phyloP scores from a whole-genome alignment of 1,284 basidiomycete genomes.

The Malassezia dermatis region DNA sequence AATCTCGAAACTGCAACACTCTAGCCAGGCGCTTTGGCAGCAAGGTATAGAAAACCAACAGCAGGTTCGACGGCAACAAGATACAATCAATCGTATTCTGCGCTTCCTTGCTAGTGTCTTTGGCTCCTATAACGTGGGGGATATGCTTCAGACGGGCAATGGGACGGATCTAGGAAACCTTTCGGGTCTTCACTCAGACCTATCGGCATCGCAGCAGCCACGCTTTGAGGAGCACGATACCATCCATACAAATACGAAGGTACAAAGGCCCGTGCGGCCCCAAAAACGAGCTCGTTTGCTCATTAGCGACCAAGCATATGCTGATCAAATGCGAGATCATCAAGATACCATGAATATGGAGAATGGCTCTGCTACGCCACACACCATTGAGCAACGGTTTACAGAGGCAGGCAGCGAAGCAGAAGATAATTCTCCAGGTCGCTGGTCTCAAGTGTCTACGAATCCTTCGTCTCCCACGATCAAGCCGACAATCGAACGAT shows the following conservation, averaged over 20 bases:
- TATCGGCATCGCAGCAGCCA: neutral
- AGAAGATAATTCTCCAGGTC: neutral
- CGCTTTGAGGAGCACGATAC: neutral
- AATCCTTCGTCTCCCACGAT: neutral
- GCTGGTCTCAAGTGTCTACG: neutral
- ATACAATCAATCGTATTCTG: slow-evolving; percentile 91
- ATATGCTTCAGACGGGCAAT: slow-evolving; percentile 9
- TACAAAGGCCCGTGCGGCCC: neutral
- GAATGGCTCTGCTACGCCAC: neutral
- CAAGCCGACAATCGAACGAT: neutral
- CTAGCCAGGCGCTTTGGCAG: slow-evolving; percentile 83
- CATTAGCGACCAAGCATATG: slow-evolving; percentile 11
- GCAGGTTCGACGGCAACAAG: slow-evolving; percentile 78
- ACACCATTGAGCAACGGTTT: neutral
- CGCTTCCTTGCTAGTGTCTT: slow-evolving; percentile 89
- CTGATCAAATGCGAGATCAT: slow-evolving; percentile 1
- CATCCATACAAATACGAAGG: neutral
- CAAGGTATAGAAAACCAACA: slow-evolving; percentile 71
- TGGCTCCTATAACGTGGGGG: slow-evolving; percentile 52
- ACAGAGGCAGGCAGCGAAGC: slow-evolving; percentile 1
- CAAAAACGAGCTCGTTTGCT: slow-evolving; percentile 14
- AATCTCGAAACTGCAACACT: slow-evolving; percentile 72
- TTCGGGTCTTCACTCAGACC: neutral
- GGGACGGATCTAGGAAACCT: neutral
- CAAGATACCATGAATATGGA: slow-evolving; percentile 1